A percentile compares a stretch with the other conserved stretches of the same genome.
These are phyloP conservation scores for Fusarium falciforme DNA, from an alignment of 2,329 filamentous ascomycete genomes.

Conservation along the genomic window DNA sequence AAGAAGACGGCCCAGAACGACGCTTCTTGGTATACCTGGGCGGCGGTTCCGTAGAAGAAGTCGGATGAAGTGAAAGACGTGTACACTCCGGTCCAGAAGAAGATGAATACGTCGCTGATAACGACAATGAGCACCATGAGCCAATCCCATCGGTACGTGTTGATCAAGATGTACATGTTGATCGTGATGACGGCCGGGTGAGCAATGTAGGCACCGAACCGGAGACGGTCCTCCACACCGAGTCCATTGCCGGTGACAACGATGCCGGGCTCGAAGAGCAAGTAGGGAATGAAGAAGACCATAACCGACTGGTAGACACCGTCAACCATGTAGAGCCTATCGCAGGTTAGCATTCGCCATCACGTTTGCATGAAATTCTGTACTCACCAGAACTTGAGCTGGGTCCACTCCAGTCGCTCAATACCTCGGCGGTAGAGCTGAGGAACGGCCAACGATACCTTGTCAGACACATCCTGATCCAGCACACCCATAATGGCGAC, in stretches of 20 bases:
- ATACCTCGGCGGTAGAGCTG: conserved; percentile 96
- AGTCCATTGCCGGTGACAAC: conserved; percentile 80
- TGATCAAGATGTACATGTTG: conserved; percentile 94
- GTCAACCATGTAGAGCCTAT: conserved; percentile 91
- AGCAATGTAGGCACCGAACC: conserved; percentile 88
- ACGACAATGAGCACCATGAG: conserved; percentile 84
- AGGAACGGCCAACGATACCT: conserved; percentile 91
- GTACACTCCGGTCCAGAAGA: conserved; percentile 96
- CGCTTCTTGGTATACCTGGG: conserved; percentile 82
- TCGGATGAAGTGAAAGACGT: conserved; percentile 61
- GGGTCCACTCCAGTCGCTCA: conserved; percentile 95
- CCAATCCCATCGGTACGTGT: conserved; percentile 99
- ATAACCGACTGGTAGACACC: conserved; percentile 95
- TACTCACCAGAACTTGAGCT: conserved; percentile 92
- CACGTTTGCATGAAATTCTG: neutral
- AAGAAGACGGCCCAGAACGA: conserved; percentile 90
- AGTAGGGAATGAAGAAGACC: conserved; percentile 91
- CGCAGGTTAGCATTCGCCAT: conserved; percentile 14
- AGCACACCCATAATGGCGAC: conserved; percentile 96
- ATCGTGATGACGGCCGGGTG: conserved; percentile 87
- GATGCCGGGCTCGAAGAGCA: conserved; percentile 76
- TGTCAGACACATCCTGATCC: conserved; percentile 96
- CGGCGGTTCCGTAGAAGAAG: conserved; percentile 79
- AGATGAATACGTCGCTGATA: conserved; percentile 88
- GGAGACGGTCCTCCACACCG: conserved; percentile 80